These are phyloP conservation scores for Thelephora terrestris DNA, from an alignment of 1,284 basidiomycete species.

Conservation along the genomic window DNA sequence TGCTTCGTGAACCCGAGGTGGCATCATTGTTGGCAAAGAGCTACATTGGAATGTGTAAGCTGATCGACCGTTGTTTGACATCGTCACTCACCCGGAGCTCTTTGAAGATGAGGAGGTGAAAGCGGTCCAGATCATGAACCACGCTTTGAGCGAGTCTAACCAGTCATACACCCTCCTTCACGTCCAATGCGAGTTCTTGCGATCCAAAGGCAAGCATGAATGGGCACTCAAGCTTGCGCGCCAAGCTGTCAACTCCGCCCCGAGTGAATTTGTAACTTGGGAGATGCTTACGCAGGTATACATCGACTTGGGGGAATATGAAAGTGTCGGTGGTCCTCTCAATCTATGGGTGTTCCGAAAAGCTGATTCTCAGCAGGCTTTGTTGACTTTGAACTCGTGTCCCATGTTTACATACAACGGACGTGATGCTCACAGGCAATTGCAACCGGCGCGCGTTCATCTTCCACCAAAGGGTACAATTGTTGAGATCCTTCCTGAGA, in stretches of 20 bases:
- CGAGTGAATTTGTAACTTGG: slow-evolving; percentile 98
- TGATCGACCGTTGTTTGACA: background rate
- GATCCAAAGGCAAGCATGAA: slow-evolving; percentile 72
- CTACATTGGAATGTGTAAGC: slow-evolving; percentile 96
- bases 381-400: slow-evolving; percentile 95
- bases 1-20: slow-evolving; percentile 82
- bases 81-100: background rate
- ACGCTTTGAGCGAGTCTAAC: slow-evolving; percentile 77
- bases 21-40: slow-evolving; percentile 81
- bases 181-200: slow-evolving; percentile 89
- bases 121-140: slow-evolving; percentile 88
- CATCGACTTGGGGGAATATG: slow-evolving; percentile 83
- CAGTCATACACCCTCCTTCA: slow-evolving; percentile 93
- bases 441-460: slow-evolving; percentile 77
- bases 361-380: slow-evolving; percentile 36
- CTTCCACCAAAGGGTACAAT: slow-evolving; percentile 83
- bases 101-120: slow-evolving; percentile 91
- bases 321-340: slow-evolving; percentile 39
- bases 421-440: slow-evolving; percentile 84
- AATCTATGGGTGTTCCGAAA: background rate
- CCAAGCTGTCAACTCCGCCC: slow-evolving; percentile 95
- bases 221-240: slow-evolving; percentile 91
- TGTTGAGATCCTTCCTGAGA: slow-evolving; percentile 69
- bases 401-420: slow-evolving; percentile 99
- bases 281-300: slow-evolving; percentile 95